A percentile compares a stretch with the other conserved stretches of the same genome.
phyloP scores from a whole-genome alignment of 169 alveolate genomes.

The Cryptosporidium viatorum region DNA sequence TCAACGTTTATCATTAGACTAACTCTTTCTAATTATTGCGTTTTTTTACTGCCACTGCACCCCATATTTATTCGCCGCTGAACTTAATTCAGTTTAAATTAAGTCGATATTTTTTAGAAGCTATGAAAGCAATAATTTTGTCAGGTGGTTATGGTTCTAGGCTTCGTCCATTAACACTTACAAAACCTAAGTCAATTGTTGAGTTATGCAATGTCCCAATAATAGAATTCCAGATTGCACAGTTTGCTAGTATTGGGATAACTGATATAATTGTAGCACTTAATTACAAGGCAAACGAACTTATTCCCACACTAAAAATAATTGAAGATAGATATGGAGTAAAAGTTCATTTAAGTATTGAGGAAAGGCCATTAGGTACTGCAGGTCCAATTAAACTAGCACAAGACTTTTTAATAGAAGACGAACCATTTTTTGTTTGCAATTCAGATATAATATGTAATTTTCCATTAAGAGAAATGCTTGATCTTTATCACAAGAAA shows the following conservation, averaged over 20 bases:
- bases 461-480: slow-evolving; percentile 94
- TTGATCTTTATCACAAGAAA: slow-evolving; percentile 91
- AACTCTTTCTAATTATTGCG: not conserved
- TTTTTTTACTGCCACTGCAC: not conserved
- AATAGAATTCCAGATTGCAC: slow-evolving; percentile 88
- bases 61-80: not conserved
- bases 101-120: not conserved
- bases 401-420: slow-evolving; percentile 85
- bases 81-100: not conserved
- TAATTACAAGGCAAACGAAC: slow-evolving; percentile 86
- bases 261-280: slow-evolving; percentile 90
- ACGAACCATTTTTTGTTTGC: slow-evolving; percentile 92
- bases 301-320: slow-evolving; percentile 83
- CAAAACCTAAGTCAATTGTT: slow-evolving; percentile 96
- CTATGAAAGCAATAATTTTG: slow-evolving; percentile 95
- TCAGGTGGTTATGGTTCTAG: slow-evolving; percentile 99
- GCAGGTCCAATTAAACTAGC: slow-evolving; percentile 93
- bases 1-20: not conserved
- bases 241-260: slow-evolving; percentile 70
- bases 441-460: slow-evolving; percentile 97
- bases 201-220: slow-evolving; percentile 96
- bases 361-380: slow-evolving; percentile 96
- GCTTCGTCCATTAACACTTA: slow-evolving; percentile 96
- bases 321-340: slow-evolving; percentile 88
- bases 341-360: slow-evolving; percentile 92